A percentile compares a stretch with the other conserved stretches of the same genome.
Evolutionary conservation across 306 rosid species (phyloP).

Genomic region (Vicia sativa): DNA sequence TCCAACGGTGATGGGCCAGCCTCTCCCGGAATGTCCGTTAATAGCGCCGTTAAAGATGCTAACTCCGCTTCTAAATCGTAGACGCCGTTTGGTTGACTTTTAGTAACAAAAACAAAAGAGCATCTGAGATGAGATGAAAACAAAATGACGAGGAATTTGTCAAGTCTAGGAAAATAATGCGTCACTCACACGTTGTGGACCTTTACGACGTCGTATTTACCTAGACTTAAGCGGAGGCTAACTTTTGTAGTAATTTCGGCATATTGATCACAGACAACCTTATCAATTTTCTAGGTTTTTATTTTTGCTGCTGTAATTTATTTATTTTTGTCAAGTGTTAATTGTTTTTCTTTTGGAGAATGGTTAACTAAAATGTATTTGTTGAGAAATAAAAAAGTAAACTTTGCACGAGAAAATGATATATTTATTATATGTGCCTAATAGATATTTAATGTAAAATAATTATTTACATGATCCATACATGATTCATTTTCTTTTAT

Average conservation of each 20-base stretch:
- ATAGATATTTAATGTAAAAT: no score
- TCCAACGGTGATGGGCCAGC: constrained; percentile 82
- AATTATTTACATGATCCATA: no score
- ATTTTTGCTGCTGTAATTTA: not conserved
- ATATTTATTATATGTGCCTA: no score
- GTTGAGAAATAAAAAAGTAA: not conserved
- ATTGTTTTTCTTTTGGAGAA: not conserved
- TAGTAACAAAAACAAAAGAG: not conserved
- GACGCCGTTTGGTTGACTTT: constrained; percentile 41
- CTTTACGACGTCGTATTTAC: constrained; percentile 72
- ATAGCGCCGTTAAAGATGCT: constrained; percentile 61
- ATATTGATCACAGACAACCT: constrained; percentile 19
- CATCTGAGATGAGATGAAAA: not conserved
- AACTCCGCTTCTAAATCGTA: constrained; percentile 81
- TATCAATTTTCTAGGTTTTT: not conserved
- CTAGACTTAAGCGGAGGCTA: constrained; percentile 51
- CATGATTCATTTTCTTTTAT: no score
- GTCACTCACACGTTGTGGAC: not conserved
- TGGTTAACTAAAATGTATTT: not conserved
- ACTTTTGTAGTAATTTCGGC: constrained; percentile 24
- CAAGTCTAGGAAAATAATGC: constrained; percentile 61
- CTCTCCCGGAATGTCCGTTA: constrained; percentile 85
- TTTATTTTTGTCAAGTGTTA: not conserved
- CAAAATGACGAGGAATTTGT: constrained; percentile 44
- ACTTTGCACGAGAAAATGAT: not conserved